Base-by-base conservation (phyloP, 768 basidiomycete species). In the Auricularia sp. region DNA sequence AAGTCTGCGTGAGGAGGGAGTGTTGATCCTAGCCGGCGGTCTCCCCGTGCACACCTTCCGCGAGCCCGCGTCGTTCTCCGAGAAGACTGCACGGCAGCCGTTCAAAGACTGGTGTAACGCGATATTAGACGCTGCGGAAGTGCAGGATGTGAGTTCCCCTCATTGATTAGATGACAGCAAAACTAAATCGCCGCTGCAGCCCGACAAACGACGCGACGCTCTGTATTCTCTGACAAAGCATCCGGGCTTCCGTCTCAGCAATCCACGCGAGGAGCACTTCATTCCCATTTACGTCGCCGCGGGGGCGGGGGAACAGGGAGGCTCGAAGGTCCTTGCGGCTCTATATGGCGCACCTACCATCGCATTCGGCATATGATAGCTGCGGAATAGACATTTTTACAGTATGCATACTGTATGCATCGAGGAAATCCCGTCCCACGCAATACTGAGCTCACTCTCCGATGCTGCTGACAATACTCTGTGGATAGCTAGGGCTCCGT, bases 241-340 rank as follows among this genome's bases (percentile, higher is more conserved):
- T 68, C 74, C 77, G 3, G 82, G 82, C 8, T 93, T 89, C 79
- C 80, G 85, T 3, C 70, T 77, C 0, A 82, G 86, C 34, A 89
- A 94, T 69, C 92, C 90, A 1, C 80, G 87, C 2, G 85, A 85
- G 67, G 92, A 94, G 35, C 91, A 93, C 70, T 90, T 93, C 70
- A 78, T 92, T 16, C 91, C 92, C 10, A 67, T 93, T 16, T 90
- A 91, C 71, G 79, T 92, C 51, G 89, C 87, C 3, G 87, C 84
- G 2, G 90, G 88, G 3, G 90, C 88, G 7, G 86, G 85, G 8
- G 86, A 83, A 54, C 65, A 70, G 54, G 69, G 70, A 13, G 65
- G 66, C 39, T 63, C 64, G 13, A 68, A 64, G 63, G 35, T 70
- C 8, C 34, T 72, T 1, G 47, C 45, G 3, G 68, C 67, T 3